Base-by-base conservation (phyloP, 306 rosid species). In the Castanopsis chinensis region DNA sequence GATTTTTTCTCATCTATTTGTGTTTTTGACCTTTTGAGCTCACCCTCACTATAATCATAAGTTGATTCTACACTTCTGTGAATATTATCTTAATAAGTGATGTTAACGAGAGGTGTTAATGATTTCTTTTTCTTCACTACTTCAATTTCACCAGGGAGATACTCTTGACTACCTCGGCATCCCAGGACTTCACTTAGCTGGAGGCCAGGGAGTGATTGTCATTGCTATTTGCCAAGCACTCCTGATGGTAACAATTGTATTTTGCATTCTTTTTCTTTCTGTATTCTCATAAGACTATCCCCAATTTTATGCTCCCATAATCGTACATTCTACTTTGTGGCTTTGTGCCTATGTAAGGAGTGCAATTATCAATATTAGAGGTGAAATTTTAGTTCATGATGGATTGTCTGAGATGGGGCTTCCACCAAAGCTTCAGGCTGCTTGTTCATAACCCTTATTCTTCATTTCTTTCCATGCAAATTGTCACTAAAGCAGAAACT, bases 221-320 rank as follows among this genome's bases (percentile, higher is more conserved):
- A 92, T 94, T 82, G 98, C 98, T 69, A 83, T 94, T 75, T 94
- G 98, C 88, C 98, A 94, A 86, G 92, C 81, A 74, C 90, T 94
- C 57, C 90, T 92, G 76, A 94, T 94, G 99, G 99, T 94, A 85
- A 80, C 41, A 76, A 83, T 74, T 76, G 32, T 76, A 60, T 49
- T 20, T 51, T 27, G 20, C 49, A 25, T 78, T 28, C 13, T 58
- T 75, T 79, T 70, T 35, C 69, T 72, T 57, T 58, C 7, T 65
- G 65, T 64, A 27, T 35, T 74, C 49, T 79, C 76, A 58, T 56
- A 49, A 71, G 68, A 70, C 73, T 70, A 43, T 77, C 55, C 53
- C 25, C 55, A 71, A 68, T 75, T 69, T 72, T 72, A 37, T 57
- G 80, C 72, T 78, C 17, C 77, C 54, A 19, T 74, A 19, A 20